Evolutionary conservation across 495 filamentous ascomycete species (phyloP).

Genomic region (Hypoxylon crocopeplum): DNA sequence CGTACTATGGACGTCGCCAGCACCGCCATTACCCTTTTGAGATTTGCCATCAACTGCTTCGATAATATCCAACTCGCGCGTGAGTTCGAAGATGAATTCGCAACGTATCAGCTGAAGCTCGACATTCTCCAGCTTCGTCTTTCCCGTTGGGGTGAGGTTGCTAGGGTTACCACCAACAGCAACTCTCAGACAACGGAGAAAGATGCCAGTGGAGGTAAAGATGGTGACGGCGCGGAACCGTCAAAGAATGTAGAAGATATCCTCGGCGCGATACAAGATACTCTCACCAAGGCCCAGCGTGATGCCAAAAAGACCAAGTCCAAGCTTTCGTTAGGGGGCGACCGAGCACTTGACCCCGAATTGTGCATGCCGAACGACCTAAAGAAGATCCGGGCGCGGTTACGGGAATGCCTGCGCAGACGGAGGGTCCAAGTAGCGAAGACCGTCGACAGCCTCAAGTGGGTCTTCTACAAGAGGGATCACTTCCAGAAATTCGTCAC

Average conservation of each 20-base stretch:
- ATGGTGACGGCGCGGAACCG: background rate
- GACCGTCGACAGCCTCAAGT: conserved; percentile 1
- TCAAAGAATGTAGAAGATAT: background rate
- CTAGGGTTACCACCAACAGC: background rate
- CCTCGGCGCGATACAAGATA: background rate
- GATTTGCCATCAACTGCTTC: conserved; percentile 3
- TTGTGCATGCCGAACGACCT: background rate
- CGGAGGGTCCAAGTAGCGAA: conserved; percentile 4
- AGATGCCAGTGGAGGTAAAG: background rate
- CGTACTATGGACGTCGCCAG: conserved; percentile 1
- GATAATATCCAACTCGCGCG: conserved; percentile 9
- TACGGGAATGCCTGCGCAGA: background rate
- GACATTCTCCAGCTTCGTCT: conserved; percentile 17
- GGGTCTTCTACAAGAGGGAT: conserved; percentile 18
- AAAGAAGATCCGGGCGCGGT: background rate
- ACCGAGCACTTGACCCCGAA: conserved; percentile 2
- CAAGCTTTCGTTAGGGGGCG: background rate
- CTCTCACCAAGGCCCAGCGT: background rate
- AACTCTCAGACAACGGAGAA: background rate
- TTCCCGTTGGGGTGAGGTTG: conserved; percentile 16
- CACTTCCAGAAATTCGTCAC: conserved; percentile 16
- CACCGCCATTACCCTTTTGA: background rate
- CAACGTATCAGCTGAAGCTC: conserved; percentile 15
- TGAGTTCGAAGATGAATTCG: conserved; percentile 14
- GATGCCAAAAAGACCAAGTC: background rate